Base-by-base conservation (phyloP, 2,329 filamentous ascomycete genomes). In the Exophiala spinifera region DNA sequence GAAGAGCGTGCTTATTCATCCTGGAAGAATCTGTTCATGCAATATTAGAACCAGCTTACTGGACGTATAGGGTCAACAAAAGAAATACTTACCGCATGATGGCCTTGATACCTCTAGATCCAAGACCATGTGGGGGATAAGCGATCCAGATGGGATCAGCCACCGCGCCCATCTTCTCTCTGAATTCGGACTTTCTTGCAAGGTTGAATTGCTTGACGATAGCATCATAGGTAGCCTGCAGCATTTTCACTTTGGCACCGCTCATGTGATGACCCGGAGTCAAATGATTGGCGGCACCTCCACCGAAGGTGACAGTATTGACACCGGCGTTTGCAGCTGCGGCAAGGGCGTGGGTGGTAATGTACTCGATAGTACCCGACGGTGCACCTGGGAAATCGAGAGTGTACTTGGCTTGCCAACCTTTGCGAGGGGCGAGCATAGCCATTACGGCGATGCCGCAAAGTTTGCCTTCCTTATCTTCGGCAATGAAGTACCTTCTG, bases 401-500 rank as follows among this genome's bases (percentile, higher is more conserved):
- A n/a, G 88, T 88, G 77, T 94, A 96, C 76, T 96, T 96, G 68
- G 96, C 86, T 75, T 96, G 91, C 84, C 90, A 95, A 17, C 91
- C 91, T 68, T 95, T 83, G 33, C 82, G 78, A 1, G 90, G 89
- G 3, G 87, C 83, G 23, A 96, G 82, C 70, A 90, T 88, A 49
- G 88, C 88, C 64, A 96, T 77, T 7, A 92, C 85, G n/a, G 92
- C 86, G 55, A 96, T 81, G 31, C 87, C 86, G 39, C 80, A 80
- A 53, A 96, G 83, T 56, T 80, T 82, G 59, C 88, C 88, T 14
- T 88, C 81, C 65, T 82, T 79, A 61, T 88, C 88, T 61, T 86
- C 80, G 8, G 89, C 87, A 64, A 89, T 88, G 67, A 91, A 89
- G 76, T 95, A 96, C 61, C 89, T 87, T 14, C 91, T 84, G 68